These are phyloP conservation scores for Debaryomyces tyrocola DNA, from an alignment of 805 yeast genomes.

Conservation along the genomic window DNA sequence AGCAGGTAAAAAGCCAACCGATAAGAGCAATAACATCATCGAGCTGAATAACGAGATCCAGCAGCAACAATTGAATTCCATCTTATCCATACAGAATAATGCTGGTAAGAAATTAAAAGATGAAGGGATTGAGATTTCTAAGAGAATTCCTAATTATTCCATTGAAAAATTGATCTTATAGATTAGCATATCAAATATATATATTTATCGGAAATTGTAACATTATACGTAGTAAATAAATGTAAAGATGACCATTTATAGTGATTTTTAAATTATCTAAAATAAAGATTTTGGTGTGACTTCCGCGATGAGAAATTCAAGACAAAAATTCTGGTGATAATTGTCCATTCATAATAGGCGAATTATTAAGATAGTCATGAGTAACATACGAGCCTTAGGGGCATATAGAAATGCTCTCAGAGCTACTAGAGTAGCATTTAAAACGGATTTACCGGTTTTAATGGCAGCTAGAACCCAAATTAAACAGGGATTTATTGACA, in stretches of 20 bases:
- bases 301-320: no score
- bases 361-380: background rate
- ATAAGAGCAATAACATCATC: slow-evolving; percentile 16
- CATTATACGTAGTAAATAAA: background rate
- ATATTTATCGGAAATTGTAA: background rate
- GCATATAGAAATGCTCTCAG: slow-evolving; percentile 70
- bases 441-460: slow-evolving; percentile 48
- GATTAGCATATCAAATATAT: slow-evolving; percentile 4
- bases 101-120: slow-evolving; percentile 26
- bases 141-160: slow-evolving; percentile 55
- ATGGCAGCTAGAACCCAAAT: slow-evolving; percentile 61
- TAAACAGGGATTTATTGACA: slow-evolving; percentile 49
- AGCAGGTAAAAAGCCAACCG: slow-evolving; percentile 19
- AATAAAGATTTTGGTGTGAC: no score
- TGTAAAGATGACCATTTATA: no score
- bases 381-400: slow-evolving; percentile 26
- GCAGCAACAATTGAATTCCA: slow-evolving; percentile 31
- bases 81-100: slow-evolving; percentile 30
- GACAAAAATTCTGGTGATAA: background rate
- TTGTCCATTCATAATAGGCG: background rate
- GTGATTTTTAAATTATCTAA: no score
- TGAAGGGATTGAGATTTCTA: slow-evolving; percentile 29
- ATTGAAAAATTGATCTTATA: slow-evolving; percentile 42
- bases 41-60: slow-evolving; percentile 16
- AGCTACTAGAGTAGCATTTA: slow-evolving; percentile 64